Base-by-base conservation (phyloP, 2,329 filamentous ascomycete genomes). In the Sclerotiophoma versabilis region DNA sequence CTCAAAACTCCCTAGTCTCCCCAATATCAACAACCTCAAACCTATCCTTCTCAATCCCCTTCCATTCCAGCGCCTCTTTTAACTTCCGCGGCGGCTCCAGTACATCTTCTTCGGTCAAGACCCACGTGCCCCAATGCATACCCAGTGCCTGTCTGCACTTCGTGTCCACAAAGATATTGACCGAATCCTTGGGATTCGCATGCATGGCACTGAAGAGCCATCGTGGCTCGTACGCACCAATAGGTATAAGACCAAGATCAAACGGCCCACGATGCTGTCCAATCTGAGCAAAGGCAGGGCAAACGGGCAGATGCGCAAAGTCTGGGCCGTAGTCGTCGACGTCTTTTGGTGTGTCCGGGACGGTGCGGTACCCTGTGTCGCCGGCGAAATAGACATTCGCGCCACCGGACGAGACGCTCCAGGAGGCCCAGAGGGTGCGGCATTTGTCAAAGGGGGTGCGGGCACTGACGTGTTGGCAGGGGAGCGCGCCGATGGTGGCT, bases 121-220 rank as follows among this genome's bases (percentile, higher is more conserved):
- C 87, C 92, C 93, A 97, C 6, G 80, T 81, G 2, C 92, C 93
- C 92, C 93, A 97, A 71, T 97, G 93, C 64, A 97, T 96, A 1
- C 86, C 93, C 78, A 97, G 81, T 19, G 92, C 93, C 15, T 78
- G 80, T 65, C 84, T 81, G 78, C 93, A 97, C 63, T 83, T 83
- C 0, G 91, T 96, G 65, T 97, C 93, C 6, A 81, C 75, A 75
- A 96, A 96, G 64, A 98, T 96, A 66, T 95, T 91, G 30, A 96
- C 92, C 0, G 88, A 85, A 71, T 98, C 93, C 62, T 86, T 87
- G 0, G 93, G 93, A 71, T 96, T 90, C 7, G 90, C 89, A 73
- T 98, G 93, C 83, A 96, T 87, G 17, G 86, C 79, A 39, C 87
- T 92, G 80, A 95, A 93, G 58, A 95, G 75, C 65, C 75, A 82